phyloP scores from a whole-genome alignment of 768 basidiomycete genomes.

The Leccinum arenicola region DNA sequence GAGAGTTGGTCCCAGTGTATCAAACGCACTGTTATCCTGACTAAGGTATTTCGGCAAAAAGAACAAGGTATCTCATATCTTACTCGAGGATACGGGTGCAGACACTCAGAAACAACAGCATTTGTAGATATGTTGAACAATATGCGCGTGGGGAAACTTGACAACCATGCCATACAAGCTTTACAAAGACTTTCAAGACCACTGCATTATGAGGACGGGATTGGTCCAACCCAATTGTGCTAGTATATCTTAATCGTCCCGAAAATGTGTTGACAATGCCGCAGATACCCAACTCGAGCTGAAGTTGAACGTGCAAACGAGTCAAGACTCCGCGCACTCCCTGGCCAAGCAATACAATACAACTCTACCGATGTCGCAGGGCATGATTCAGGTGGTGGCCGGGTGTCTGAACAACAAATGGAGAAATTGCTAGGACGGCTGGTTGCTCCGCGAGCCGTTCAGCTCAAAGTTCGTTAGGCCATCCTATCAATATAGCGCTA shows the following conservation, averaged over 20 bases:
- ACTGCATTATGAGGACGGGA: constrained; percentile 64
- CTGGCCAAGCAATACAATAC: constrained; percentile 39
- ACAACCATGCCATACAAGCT: constrained; percentile 36
- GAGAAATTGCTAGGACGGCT: constrained; percentile 53
- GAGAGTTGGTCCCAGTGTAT: constrained; percentile 69
- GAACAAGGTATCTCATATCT: constrained; percentile 54
- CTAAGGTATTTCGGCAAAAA: constrained; percentile 84
- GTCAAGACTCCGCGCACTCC: constrained; percentile 44
- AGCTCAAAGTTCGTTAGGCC: constrained; percentile 44
- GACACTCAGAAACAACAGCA: constrained; percentile 26
- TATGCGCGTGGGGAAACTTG: constrained; percentile 75
- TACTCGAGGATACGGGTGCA: neutral
- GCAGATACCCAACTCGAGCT: constrained; percentile 63
- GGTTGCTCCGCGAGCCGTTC: constrained; percentile 47
- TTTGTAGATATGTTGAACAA: constrained; percentile 87
- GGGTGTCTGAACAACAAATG: constrained; percentile 38
- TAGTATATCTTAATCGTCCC: constrained; percentile 14
- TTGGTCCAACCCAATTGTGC: constrained; percentile 81
- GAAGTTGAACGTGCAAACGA: constrained; percentile 75
- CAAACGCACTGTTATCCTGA: constrained; percentile 50
- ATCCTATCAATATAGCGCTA: neutral
- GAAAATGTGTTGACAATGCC: neutral
- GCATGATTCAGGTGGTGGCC: constrained; percentile 40
- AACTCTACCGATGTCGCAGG: constrained; percentile 46
- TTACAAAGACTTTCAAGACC: constrained; percentile 58